phyloP scores from a whole-genome alignment of 148 eudicot genomes.

The Rhododendron henanense region DNA sequence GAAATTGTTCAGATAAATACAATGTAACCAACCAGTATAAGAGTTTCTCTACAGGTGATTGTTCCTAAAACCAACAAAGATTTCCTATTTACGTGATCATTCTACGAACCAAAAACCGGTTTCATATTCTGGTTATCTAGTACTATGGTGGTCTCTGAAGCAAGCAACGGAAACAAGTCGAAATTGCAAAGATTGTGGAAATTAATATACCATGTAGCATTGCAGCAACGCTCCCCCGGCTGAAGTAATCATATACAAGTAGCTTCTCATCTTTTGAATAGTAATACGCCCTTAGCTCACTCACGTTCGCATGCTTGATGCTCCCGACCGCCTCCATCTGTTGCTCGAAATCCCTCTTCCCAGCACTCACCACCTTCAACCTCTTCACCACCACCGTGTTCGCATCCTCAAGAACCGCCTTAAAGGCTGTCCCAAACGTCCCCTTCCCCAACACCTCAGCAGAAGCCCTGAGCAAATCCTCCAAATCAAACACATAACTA shows the following conservation, averaged over 20 bases:
- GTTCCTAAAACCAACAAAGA: no score
- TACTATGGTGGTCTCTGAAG: not conserved
- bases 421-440: constrained; percentile 80
- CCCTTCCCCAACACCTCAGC: constrained; percentile 97
- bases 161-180: not conserved
- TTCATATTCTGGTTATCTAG: not conserved
- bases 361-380: constrained; percentile 79
- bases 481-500: constrained; percentile 81
- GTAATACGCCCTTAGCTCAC: constrained; percentile 84
- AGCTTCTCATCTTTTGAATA: constrained; percentile 94
- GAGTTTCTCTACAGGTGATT: no score
- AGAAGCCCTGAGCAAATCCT: constrained; percentile 92
- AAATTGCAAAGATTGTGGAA: constrained; percentile 7
- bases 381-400: constrained; percentile 86
- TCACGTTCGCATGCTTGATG: constrained; percentile 76
- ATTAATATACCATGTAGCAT: constrained; percentile 65
- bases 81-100: no score
- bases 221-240: constrained; percentile 67
- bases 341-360: constrained; percentile 84
- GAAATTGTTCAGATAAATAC: no score
- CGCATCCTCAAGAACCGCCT: constrained; percentile 80
- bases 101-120: not conserved
- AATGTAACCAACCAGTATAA: no score
- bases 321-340: constrained; percentile 87
- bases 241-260: constrained; percentile 69